A percentile compares a stretch with the other conserved stretches of the same genome.
phyloP scores from a whole-genome alignment of 2,329 filamentous ascomycete species.

The Colletotrichum spinosum region DNA sequence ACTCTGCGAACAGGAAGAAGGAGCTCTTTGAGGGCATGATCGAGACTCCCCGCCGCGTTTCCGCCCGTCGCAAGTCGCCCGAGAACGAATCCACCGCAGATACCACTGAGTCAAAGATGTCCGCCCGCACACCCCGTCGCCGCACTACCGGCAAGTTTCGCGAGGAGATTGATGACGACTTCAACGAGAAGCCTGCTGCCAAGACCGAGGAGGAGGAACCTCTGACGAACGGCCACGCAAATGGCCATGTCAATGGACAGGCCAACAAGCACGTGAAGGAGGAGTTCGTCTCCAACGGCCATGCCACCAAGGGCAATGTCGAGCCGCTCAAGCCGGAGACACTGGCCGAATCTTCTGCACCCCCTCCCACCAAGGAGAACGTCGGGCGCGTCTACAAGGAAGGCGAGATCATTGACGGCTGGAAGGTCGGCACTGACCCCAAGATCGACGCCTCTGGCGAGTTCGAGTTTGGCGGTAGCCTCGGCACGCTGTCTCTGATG shows the following conservation, averaged over 20 bases:
- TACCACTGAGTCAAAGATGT: slow-evolving; percentile 28
- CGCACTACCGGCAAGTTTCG: slow-evolving; percentile 62
- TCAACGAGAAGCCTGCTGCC: slow-evolving; percentile 44
- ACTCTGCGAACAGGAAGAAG: slow-evolving; percentile 61
- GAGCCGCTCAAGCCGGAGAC: slow-evolving; percentile 12
- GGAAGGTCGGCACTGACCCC: slow-evolving; percentile 69
- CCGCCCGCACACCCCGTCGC: slow-evolving; percentile 52
- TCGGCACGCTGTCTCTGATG: slow-evolving; percentile 83
- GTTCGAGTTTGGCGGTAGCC: slow-evolving; percentile 85
- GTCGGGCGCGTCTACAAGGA: slow-evolving; percentile 34
- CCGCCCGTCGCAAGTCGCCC: slow-evolving; percentile 63
- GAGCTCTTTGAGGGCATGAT: slow-evolving; percentile 72
- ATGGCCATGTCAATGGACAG: slow-evolving; percentile 41
- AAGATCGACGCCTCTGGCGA: slow-evolving; percentile 73
- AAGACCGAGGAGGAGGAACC: slow-evolving; percentile 38
- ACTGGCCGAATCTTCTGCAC: slow-evolving; percentile 12
- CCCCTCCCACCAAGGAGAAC: slow-evolving; percentile 24
- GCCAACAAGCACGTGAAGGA: slow-evolving; percentile 42
- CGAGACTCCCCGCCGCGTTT: slow-evolving; percentile 63
- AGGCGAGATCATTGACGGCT: slow-evolving; percentile 62
- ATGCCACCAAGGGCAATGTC: slow-evolving; percentile 39
- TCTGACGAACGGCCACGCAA: slow-evolving; percentile 43
- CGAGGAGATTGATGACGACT: slow-evolving; percentile 60
- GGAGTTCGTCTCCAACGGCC: slow-evolving; percentile 32
- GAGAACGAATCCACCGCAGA: slow-evolving; percentile 32